Base-by-base conservation (phyloP, 2,329 filamentous ascomycete genomes). In the Neoascochyta sp. region DNA sequence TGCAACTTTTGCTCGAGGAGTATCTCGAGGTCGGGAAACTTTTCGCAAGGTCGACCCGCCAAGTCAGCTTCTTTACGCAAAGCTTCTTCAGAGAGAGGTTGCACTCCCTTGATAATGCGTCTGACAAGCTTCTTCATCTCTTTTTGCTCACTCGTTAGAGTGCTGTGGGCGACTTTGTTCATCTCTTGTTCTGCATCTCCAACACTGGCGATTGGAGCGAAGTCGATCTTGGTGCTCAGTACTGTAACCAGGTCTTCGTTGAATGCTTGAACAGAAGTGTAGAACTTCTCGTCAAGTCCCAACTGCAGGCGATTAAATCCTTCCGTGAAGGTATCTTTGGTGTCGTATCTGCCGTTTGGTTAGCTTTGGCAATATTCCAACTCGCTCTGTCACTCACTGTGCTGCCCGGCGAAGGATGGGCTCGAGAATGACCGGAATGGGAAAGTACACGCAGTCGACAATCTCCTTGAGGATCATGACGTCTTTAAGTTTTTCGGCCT, bases 391-490 rank as follows among this genome's bases (percentile, higher is more conserved):
- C n/a, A n/a, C n/a, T n/a, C n/a, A n/a, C n/a, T n/a, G n/a, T n/a
- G n/a, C n/a, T n/a, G n/a, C n/a, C n/a, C n/a, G n/a, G n/a, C n/a
- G n/a, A n/a, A 95, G 70, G 16, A 92, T 81, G 4, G 86, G 83
- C 53, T 74, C 75, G 13, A 98, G 73, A 28, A 93, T 67, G 48
- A 80, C 80, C 33, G 81, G 76, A 9, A 95, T 78, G 1, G 92
- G 92, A 47, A 96, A 95, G 65, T 96, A 98, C 48, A 93, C 83
- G 19, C 78, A 83, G 58, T 96, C 84, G 16, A 96, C 77, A 52
- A 95, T 81, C 38, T 81, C 79, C 46, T 79, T 79, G 50, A 96
- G 76, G 27, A 88, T 70, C 54, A 86, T 78, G 9, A 81, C 80
- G 34, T 86, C 81, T 38, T 86, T 78, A 13, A 94, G 69, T 62